Evolutionary conservation across 73 alveolate genomes (phyloP), one percentile per base, ranked within the genome.

Genomic region (Paramecium pentaurelia): DNA sequence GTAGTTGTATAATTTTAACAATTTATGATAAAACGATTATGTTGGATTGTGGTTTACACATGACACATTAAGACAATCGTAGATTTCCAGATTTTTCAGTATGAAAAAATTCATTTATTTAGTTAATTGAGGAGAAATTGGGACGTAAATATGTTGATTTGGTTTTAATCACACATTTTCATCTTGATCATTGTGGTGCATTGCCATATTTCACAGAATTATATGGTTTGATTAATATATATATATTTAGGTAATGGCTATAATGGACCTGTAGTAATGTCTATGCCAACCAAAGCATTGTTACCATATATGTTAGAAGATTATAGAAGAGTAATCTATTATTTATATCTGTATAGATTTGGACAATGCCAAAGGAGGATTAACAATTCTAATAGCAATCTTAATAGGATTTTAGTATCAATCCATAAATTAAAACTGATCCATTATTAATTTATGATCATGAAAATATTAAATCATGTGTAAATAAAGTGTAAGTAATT

Each of bases 181-280:
- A 98, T 92, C 94, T 97, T 71, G 99, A 98, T 88, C 99, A 98
- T 91, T 96, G 99, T 92, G 99, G 99, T 0, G 99, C 99, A 12
- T 95, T 98, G 14, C 99, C 99, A 6, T 98, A 95, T 89, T 97
- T 98, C 80, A 96, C 99, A 30, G 99, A 98, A 94, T 86, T 95
- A 36, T 18, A 22, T n/a, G 25, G 99, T 47, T 22, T n/a, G 92
- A 93, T 60, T 77, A 86, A 27, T 85, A 37, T 37, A 20, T 4
- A 18, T 3, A 27, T 47, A 34, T 36, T 44, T 42, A 40, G 51
- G 49, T 4, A n/a, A 59, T 30, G 92, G 94, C n/a, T 96, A 92
- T 88, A 86, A 88, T 93, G 99, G 99, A 40, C 99, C 99, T 25
- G 93, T 98, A 49, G 93, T 98, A 44, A 97, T 98, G 96, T 95